A percentile compares a stretch with the other conserved stretches of the same genome.
Conservation (phyloP, 805 yeast species). For the Sugiyamaella floridensis region DNA sequence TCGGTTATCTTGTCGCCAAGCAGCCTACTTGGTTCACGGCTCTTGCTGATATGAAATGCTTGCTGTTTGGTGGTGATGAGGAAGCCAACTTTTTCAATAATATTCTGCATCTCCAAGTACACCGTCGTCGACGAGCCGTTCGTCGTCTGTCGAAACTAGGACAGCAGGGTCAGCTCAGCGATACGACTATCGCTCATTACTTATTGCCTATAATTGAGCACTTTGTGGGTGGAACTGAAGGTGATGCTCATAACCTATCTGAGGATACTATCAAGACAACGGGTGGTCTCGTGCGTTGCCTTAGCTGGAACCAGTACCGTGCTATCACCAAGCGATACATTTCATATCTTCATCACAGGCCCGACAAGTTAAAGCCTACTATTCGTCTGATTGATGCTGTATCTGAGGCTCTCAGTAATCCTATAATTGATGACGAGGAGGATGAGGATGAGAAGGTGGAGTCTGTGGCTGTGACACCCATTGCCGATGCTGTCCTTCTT, state of each 20-base stretch:
- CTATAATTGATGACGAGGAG: conserved; percentile 6
- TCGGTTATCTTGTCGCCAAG: conserved; percentile 54
- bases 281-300: conserved; percentile 46
- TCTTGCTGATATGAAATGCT: conserved; percentile 57
- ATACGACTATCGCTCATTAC: conserved; percentile 65
- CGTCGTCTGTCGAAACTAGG: conserved; percentile 51
- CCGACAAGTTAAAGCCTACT: conserved; percentile 47
- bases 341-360: conserved; percentile 38
- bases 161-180: conserved; percentile 36
- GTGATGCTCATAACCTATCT: conserved; percentile 32
- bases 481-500: conserved; percentile 10
- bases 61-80: conserved; percentile 61
- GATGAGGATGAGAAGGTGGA: conserved; percentile 5
- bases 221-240: conserved; percentile 49
- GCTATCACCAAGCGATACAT: conserved; percentile 69
- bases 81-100: conserved; percentile 78
- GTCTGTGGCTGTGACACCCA: not conserved
- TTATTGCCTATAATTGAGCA: conserved; percentile 80
- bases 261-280: conserved; percentile 51
- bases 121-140: conserved; percentile 80
- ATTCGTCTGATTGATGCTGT: conserved; percentile 40
- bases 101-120: conserved; percentile 74
- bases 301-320: conserved; percentile 74
- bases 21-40: conserved; percentile 38
- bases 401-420: conserved; percentile 15